A percentile compares a stretch with the other conserved stretches of the same genome.
These are phyloP conservation scores for Ogataea hybrid DNA, from an alignment of 1,139 yeast species.

Conservation along the genomic window DNA sequence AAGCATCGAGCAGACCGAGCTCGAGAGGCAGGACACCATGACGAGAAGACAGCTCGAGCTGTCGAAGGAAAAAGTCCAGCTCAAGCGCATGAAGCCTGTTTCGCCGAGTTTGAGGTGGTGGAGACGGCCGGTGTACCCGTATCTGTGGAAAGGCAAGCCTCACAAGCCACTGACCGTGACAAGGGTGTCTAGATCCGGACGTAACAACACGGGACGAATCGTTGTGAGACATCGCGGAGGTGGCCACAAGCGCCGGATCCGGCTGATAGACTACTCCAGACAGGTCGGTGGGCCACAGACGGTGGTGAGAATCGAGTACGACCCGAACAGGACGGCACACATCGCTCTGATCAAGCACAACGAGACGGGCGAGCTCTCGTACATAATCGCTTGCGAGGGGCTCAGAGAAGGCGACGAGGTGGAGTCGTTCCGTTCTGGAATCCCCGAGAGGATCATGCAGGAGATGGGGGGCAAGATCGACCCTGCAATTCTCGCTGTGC, in stretches of 20 bases:
- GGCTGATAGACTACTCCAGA: slow-evolving; percentile 79
- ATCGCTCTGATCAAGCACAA: slow-evolving; percentile 78
- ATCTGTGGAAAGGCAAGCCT: slow-evolving; percentile 85
- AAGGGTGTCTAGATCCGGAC: slow-evolving; percentile 76
- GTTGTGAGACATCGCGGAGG: slow-evolving; percentile 97
- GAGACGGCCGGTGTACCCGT: slow-evolving; percentile 82
- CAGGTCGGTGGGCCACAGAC: slow-evolving; percentile 66
- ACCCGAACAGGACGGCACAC: slow-evolving; percentile 93
- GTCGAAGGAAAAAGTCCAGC: slow-evolving; percentile 63
- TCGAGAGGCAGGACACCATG: slow-evolving; percentile 76
- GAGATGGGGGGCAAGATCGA: slow-evolving; percentile 90
- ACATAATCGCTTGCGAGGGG: slow-evolving; percentile 90
- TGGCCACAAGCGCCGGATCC: slow-evolving; percentile 86
- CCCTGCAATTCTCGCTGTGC: slow-evolving; percentile 85
- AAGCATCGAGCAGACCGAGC: slow-evolving; percentile 50
- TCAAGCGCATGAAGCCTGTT: slow-evolving; percentile 75
- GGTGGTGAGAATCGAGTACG: slow-evolving; percentile 89
- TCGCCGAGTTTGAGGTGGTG: slow-evolving; percentile 92
- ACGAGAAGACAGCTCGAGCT: slow-evolving; percentile 72
- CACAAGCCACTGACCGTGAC: slow-evolving; percentile 71
- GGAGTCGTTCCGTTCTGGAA: slow-evolving; percentile 84
- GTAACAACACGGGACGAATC: slow-evolving; percentile 85
- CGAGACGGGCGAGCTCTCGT: slow-evolving; percentile 62
- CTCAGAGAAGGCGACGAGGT: slow-evolving; percentile 89
- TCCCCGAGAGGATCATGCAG: slow-evolving; percentile 71